A percentile compares a stretch with the other conserved stretches of the same genome.
phyloP scores from a whole-genome alignment of 2,329 filamentous ascomycete genomes.

The Trichoderma guizhouense region DNA sequence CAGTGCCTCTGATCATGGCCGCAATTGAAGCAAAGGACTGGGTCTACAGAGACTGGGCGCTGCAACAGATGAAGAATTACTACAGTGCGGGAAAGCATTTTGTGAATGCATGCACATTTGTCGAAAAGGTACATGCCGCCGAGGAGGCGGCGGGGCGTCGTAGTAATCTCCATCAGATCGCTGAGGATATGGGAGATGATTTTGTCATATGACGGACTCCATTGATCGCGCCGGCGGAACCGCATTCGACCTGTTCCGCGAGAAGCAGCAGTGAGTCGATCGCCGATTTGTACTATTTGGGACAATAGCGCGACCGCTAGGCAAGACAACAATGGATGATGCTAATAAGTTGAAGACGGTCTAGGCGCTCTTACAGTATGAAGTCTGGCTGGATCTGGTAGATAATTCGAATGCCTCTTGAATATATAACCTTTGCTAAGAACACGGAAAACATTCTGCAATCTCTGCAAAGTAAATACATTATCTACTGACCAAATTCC shows the following conservation, averaged over 20 bases:
- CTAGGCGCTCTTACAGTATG: neutral
- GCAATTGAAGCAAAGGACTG: neutral
- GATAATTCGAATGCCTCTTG: neutral
- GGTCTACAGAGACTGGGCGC: neutral
- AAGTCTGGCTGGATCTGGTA: neutral
- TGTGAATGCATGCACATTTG: neutral
- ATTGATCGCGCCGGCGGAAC: neutral
- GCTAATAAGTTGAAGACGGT: neutral
- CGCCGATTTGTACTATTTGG: neutral
- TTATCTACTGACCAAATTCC: neutral
- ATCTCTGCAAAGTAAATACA: neutral
- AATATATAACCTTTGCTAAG: neutral
- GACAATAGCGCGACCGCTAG: neutral
- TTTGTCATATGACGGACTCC: neutral
- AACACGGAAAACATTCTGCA: neutral
- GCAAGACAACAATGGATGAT: neutral
- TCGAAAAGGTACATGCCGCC: neutral
- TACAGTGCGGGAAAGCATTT: neutral
- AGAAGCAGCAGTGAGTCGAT: neutral
- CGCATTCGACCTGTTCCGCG: neutral
- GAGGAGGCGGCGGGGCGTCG: neutral
- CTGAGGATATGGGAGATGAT: neutral
- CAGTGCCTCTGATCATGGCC: neutral
- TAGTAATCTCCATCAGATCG: neutral
- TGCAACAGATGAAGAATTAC: neutral